These are phyloP conservation scores for Colletotrichum lentis DNA, from an alignment of 2,329 filamentous ascomycete genomes.

Conservation along the genomic window DNA sequence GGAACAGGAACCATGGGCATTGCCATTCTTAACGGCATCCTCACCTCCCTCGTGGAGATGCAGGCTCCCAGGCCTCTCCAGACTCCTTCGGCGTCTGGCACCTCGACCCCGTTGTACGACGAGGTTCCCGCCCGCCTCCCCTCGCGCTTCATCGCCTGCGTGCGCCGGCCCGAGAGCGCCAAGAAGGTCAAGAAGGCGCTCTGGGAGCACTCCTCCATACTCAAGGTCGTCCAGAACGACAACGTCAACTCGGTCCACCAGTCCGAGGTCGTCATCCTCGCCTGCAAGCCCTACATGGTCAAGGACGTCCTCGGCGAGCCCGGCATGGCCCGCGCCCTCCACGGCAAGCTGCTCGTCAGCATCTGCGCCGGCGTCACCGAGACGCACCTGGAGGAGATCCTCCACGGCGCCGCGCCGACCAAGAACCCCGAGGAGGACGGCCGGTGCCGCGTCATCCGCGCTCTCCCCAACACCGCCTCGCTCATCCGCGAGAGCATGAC, in stretches of 20 bases:
- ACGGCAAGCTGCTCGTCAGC: conserved; percentile 82
- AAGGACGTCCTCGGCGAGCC: conserved; percentile 71
- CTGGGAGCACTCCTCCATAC: conserved; percentile 65
- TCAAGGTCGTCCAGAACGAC: conserved; percentile 75
- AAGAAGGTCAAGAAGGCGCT: conserved; percentile 74
- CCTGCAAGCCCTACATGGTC: conserved; percentile 82
- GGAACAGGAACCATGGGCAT: conserved; percentile 80
- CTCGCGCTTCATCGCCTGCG: conserved; percentile 81
- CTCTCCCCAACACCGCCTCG: conserved; percentile 86
- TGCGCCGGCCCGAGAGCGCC: conserved; percentile 73
- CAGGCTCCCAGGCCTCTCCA: conserved; percentile 57
- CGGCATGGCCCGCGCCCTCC: conserved; percentile 76
- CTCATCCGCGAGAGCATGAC: conserved; percentile 84
- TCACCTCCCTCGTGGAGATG: conserved; percentile 70
- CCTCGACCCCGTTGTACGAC: conserved; percentile 53
- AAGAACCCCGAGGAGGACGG: conserved; percentile 56
- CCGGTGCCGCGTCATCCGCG: conserved; percentile 73
- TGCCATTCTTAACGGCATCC: conserved; percentile 82
- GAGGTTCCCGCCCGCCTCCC: conserved; percentile 68
- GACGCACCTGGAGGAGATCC: conserved; percentile 69
- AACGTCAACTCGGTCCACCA: conserved; percentile 73
- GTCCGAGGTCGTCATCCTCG: conserved; percentile 78
- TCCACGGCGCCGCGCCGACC: conserved; percentile 65
- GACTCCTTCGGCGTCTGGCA: conserved; percentile 49
- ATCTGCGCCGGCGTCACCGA: conserved; percentile 81